Evolutionary conservation across 345 rosid genomes (phyloP).

Genomic region (Xanthoceras sorbifolium): DNA sequence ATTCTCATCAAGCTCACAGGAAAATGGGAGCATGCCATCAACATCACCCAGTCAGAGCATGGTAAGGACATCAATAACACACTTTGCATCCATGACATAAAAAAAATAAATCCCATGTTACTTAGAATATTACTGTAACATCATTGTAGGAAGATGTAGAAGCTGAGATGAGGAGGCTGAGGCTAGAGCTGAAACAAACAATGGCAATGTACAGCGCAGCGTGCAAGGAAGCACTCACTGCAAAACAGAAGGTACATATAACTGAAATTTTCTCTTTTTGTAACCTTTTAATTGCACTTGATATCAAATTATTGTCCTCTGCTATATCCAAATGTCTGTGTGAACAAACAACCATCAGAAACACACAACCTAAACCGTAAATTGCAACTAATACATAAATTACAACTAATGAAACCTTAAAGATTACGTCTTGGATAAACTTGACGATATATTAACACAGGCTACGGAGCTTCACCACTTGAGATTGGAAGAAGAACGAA

Average conservation of each 20-base stretch:
- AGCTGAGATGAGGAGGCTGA: constrained; percentile 82
- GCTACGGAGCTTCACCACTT: constrained; percentile 55
- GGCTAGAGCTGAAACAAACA: constrained; percentile 68
- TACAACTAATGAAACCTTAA: not conserved
- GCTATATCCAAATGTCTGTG: not conserved
- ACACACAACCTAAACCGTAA: not conserved
- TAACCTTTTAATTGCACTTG: not conserved
- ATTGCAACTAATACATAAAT: not conserved
- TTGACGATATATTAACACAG: constrained; percentile 28
- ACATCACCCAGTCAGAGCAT: constrained; percentile 41
- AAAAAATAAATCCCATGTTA: too few relatives aligned
- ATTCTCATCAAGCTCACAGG: constrained; percentile 41
- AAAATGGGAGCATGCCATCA: constrained; percentile 44
- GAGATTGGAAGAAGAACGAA: constrained; percentile 59
- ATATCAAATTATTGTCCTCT: not conserved
- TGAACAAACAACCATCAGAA: too few relatives aligned
- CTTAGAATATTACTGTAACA: too few relatives aligned
- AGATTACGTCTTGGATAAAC: not conserved
- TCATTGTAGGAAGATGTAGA: constrained; percentile 69
- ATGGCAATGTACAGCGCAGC: constrained; percentile 76
- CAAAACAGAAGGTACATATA: constrained; percentile 54
- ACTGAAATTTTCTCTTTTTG: not conserved
- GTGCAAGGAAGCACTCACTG: constrained; percentile 74
- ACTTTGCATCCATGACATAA: not conserved
- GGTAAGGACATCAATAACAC: constrained; percentile 33